Conservation (phyloP, 805 yeast genomes). For the Candida alai region DNA sequence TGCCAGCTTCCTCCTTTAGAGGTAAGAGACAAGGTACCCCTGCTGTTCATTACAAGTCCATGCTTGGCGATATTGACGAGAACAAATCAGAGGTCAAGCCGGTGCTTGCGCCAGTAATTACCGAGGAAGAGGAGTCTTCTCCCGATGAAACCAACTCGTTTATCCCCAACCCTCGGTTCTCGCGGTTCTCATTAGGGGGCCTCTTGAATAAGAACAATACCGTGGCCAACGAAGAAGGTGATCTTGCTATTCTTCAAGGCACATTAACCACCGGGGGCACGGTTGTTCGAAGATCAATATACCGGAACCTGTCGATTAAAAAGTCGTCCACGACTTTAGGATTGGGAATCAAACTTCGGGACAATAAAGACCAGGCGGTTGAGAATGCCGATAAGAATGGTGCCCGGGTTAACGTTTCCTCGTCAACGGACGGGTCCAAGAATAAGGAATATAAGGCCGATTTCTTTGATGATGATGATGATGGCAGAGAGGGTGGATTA, state of each 20-base stretch:
- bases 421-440: slow-evolving; percentile 1
- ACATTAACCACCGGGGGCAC: slow-evolving; percentile 15
- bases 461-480: slow-evolving; percentile 8
- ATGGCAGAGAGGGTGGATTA: slow-evolving; percentile 14
- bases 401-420: slow-evolving; percentile 1
- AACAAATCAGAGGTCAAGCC: background rate
- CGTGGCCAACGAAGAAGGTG: slow-evolving; percentile 10
- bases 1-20: slow-evolving; percentile 4
- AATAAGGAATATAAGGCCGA: background rate
- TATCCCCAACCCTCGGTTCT: slow-evolving; percentile 40
- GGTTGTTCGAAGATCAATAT: slow-evolving; percentile 15
- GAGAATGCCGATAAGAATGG: background rate
- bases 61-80: slow-evolving; percentile 17
- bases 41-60: slow-evolving; percentile 16
- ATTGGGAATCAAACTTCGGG: slow-evolving; percentile 20
- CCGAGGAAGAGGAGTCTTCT: slow-evolving; percentile 2
- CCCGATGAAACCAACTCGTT: slow-evolving; percentile 9
- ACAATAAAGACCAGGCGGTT: background rate
- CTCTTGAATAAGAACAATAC: slow-evolving; percentile 17
- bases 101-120: too few relatives aligned
- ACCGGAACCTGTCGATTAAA: slow-evolving; percentile 8
- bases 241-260: slow-evolving; percentile 12
- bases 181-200: slow-evolving; percentile 40
- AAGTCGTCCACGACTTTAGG: slow-evolving; percentile 19
- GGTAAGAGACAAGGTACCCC: slow-evolving; percentile 7